Base-by-base conservation (phyloP, 495 filamentous ascomycete species). In the Immersiella caudata region DNA sequence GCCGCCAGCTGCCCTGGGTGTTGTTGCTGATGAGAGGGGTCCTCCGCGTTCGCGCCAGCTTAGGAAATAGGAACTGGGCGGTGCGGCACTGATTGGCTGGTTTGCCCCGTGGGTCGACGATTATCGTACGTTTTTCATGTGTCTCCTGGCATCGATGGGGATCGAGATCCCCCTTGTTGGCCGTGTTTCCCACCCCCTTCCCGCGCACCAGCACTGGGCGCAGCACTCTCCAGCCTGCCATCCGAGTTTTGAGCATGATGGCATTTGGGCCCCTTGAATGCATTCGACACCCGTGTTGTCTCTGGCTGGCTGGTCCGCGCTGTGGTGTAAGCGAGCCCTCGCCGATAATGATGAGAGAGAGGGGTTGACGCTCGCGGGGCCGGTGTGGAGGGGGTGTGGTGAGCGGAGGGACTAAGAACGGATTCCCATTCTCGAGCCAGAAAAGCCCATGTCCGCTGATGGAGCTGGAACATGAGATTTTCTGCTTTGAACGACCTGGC, bases 111-210 rank as follows among this genome's bases (percentile, higher is more conserved):
- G 21, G 35, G 61, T 29, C 69, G 66, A 60, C 68, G 61, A 68
- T 33, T 65, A 75, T 76, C 73, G 71, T 75, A 76, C 71, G 71
- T 78, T 76, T 76, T 76, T 68, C 74, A 72, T 73, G 69, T 72
- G 71, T 60, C 69, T 72, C 67, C 59, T 65, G 64, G 67, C 60
- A 70, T 71, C 74, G 73, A 75, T 75, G 69, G 70, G 65, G 74
- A 78, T 78, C 75, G 74, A 76, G 74, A 77, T 77, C 68, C 65
- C 52, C 49, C 46, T 63, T 54, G 61, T 63, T 54, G 61, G 61
- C 61, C 25, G 61, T 63, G 57, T 63, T 52, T 63, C 64, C 51
- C 54, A 49, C 25, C 61, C 62, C 64, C 61, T 40, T 33, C 50
- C 33, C 33, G 9, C 36, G 59, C 36, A 24, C 36, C 59, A 62